These are phyloP conservation scores for Ophiostoma himal-ulmi DNA, from an alignment of 2,329 filamentous ascomycete species.

Conservation along the genomic window DNA sequence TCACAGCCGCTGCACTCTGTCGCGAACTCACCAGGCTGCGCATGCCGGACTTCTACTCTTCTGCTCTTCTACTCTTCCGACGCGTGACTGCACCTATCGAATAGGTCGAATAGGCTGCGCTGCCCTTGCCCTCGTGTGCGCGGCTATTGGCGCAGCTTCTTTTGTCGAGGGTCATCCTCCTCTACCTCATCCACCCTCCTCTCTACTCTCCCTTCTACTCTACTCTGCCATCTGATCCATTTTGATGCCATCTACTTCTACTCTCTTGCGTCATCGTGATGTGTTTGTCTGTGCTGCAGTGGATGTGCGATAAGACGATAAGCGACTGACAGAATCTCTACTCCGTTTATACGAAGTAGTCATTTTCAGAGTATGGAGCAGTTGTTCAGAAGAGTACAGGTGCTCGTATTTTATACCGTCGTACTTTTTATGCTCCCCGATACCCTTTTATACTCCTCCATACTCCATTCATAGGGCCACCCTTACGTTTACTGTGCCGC, in stretches of 20 bases:
- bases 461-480: not conserved
- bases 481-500: not conserved
- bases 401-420: not conserved
- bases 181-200: not conserved
- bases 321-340: not conserved
- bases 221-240: not conserved
- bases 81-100: not conserved
- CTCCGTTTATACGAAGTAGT: not conserved
- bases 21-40: not conserved
- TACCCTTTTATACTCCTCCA: not conserved
- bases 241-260: not conserved
- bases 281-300: not conserved
- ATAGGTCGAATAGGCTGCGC: slow-evolving; percentile 17
- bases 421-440: not conserved
- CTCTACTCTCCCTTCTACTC: not conserved
- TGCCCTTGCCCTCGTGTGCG: slow-evolving; percentile 15
- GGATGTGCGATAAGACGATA: slow-evolving; percentile 4
- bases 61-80: not conserved
- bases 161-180: not conserved
- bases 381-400: not conserved
- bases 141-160: not conserved
- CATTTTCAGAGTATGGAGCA: not conserved
- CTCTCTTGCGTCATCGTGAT: not conserved
- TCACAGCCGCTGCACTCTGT: slow-evolving; percentile 17
- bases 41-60: not conserved